These are phyloP conservation scores for Xylaria intraflava DNA, from an alignment of 495 filamentous ascomycete species.

Conservation along the genomic window DNA sequence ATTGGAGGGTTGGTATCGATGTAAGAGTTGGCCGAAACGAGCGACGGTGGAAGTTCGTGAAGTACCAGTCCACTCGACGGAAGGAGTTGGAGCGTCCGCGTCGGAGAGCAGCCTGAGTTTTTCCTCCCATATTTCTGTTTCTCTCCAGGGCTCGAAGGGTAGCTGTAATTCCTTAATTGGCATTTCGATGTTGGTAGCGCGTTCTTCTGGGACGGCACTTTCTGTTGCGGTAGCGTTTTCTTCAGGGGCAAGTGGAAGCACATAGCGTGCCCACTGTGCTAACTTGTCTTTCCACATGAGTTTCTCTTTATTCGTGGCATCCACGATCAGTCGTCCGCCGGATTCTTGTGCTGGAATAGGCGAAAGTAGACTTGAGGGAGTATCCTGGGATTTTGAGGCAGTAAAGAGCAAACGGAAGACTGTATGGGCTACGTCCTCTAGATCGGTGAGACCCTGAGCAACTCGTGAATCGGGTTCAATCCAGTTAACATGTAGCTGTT, in stretches of 20 bases:
- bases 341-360: background rate
- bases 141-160: conserved; percentile 8
- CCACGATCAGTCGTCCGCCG: conserved; percentile 22
- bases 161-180: conserved; percentile 12
- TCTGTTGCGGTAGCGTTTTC: too few species aligned
- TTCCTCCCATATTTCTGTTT: background rate
- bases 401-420: conserved; percentile 39
- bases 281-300: conserved; percentile 40
- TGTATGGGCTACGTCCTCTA: conserved; percentile 31
- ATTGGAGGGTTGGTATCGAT: conserved; percentile 8
- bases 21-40: conserved; percentile 38
- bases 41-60: conserved; percentile 27
- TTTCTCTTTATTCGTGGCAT: conserved; percentile 20
- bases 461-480: conserved; percentile 20
- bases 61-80: conserved; percentile 23
- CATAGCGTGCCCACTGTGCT: conserved; percentile 34
- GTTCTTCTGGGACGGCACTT: background rate
- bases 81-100: background rate
- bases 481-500: conserved; percentile 35
- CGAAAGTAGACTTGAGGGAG: conserved; percentile 13
- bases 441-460: background rate
- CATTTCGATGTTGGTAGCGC: background rate
- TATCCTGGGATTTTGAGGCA: conserved; percentile 24
- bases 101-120: background rate
- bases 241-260: conserved; percentile 9